A percentile compares a stretch with the other conserved stretches of the same genome.
These are phyloP conservation scores for Aeschynomene evenia DNA, from an alignment of 306 rosid genomes.

Conservation along the genomic window DNA sequence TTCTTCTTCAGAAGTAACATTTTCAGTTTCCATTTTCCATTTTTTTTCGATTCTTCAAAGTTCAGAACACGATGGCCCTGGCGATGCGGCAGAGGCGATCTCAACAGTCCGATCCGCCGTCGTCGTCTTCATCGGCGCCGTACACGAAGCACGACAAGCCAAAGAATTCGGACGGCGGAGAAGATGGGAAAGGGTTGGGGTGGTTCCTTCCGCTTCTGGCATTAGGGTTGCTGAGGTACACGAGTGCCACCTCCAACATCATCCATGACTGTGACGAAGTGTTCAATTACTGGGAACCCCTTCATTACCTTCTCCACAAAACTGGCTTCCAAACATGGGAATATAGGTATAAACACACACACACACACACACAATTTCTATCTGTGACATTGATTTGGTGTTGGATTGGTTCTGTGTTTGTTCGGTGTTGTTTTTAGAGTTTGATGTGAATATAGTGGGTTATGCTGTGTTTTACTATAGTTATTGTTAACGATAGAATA, in stretches of 20 bases:
- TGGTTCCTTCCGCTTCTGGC: slow-evolving; percentile 69
- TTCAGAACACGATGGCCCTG: slow-evolving; percentile 40
- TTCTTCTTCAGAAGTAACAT: not conserved
- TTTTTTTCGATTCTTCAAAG: too few relatives aligned
- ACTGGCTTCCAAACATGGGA: slow-evolving; percentile 99
- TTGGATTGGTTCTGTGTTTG: too few relatives aligned
- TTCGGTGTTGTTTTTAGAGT: too few relatives aligned
- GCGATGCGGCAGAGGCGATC: slow-evolving; percentile 66
- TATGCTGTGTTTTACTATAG: too few relatives aligned
- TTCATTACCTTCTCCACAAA: slow-evolving; percentile 92
- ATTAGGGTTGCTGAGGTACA: slow-evolving; percentile 70
- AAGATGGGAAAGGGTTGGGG: slow-evolving; percentile 50
- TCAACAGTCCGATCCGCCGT: slow-evolving; percentile 48
- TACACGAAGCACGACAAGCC: slow-evolving; percentile 70
- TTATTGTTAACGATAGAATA: too few relatives aligned
- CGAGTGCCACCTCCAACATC: slow-evolving; percentile 92
- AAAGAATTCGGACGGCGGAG: slow-evolving; percentile 33
- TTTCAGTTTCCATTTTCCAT: not conserved
- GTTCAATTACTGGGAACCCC: slow-evolving; percentile 98
- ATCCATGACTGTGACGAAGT: slow-evolving; percentile 97
- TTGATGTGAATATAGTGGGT: too few relatives aligned
- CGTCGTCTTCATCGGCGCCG: slow-evolving; percentile 34
- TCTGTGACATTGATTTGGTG: too few relatives aligned
- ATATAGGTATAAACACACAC: slow-evolving; percentile 50
- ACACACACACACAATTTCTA: not conserved